These are phyloP conservation scores for Alternaria hordeiaustralica DNA, from an alignment of 2,329 filamentous ascomycete species.

Conservation along the genomic window DNA sequence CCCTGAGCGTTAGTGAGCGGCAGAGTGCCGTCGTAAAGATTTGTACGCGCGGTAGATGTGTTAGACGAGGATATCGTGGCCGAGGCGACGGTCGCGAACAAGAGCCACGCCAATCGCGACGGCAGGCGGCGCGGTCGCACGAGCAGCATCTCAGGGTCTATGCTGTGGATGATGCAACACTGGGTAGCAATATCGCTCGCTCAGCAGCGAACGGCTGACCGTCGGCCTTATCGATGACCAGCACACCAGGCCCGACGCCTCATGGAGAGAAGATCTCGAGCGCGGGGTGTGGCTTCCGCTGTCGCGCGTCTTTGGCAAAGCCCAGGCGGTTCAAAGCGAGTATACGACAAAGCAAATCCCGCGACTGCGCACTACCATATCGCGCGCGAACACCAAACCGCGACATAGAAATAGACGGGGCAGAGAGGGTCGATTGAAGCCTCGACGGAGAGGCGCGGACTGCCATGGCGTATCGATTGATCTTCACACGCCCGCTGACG, in stretches of 20 bases:
- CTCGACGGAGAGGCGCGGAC: conserved; percentile 5
- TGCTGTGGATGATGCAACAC: neutral
- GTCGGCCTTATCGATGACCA: conserved; percentile 22
- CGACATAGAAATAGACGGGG: neutral
- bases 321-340: neutral
- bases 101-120: conserved; percentile 32
- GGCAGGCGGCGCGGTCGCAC: conserved; percentile 17
- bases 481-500: conserved; percentile 9
- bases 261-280: conserved; percentile 13
- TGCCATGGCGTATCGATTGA: conserved; percentile 8
- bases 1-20: conserved; percentile 25
- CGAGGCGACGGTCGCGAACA: conserved; percentile 25
- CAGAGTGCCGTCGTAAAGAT: conserved; percentile 17
- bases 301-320: neutral
- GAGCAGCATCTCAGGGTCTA: conserved; percentile 22
- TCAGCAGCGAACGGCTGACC: conserved; percentile 3
- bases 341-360: neutral
- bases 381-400: neutral
- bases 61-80: conserved; percentile 38
- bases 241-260: conserved; percentile 5
- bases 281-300: conserved; percentile 11
- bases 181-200: neutral
- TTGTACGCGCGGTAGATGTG: conserved; percentile 19
- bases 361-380: neutral
- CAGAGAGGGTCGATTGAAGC: neutral